These are phyloP conservation scores for Betula pendula DNA, from an alignment of 306 rosid genomes.

Conservation along the genomic window DNA sequence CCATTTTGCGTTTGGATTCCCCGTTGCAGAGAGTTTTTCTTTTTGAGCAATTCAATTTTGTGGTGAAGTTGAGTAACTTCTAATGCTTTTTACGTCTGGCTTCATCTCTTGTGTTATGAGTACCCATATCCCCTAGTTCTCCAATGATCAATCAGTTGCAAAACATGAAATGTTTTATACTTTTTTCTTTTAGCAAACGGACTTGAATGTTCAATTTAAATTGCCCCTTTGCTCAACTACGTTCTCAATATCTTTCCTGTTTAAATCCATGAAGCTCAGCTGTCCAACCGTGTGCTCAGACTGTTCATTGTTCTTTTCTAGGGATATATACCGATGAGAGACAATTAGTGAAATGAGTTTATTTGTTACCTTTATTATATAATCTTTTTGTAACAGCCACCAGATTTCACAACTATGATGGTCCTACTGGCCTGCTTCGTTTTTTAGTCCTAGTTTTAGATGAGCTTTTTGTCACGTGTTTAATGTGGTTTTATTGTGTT, in stretches of 20 bases:
- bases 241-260: not conserved
- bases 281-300: not conserved
- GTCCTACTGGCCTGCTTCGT: not conserved
- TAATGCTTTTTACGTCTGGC: not conserved
- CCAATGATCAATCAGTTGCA: not conserved
- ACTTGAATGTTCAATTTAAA: not conserved
- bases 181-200: not conserved
- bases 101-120: not conserved
- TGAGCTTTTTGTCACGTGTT: slow-evolving; percentile 4
- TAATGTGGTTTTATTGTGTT: slow-evolving; percentile 23
- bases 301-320: not conserved
- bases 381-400: not conserved
- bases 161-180: not conserved
- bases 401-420: not conserved
- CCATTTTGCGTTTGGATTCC: not conserved
- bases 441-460: not conserved
- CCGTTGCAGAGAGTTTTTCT: not conserved
- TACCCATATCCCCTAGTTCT: not conserved
- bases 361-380: not conserved
- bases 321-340: not conserved
- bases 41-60: not conserved
- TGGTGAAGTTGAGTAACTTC: not conserved
- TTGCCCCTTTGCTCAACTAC: not conserved
- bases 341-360: not conserved
- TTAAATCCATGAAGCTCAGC: slow-evolving; percentile 8